Percentiles rank a stretch among this genome's conserved stretches.
These are phyloP conservation scores for Dothidotthia symphoricarpi DNA, from an alignment of 2,329 filamentous ascomycete genomes.

Conservation along the genomic window DNA sequence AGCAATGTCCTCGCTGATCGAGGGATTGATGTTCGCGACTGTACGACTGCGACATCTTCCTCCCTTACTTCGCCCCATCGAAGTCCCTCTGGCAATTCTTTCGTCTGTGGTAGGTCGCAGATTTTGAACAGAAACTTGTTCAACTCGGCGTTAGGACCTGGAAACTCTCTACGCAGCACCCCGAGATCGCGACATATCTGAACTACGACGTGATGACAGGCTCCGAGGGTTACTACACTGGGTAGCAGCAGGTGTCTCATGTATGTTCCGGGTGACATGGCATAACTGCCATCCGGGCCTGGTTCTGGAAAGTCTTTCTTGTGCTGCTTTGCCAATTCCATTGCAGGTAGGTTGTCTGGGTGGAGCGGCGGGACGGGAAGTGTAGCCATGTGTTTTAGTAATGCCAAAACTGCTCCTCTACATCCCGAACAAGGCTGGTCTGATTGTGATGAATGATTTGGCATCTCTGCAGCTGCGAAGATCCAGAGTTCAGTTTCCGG, in stretches of 20 bases:
- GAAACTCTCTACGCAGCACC: conserved; percentile 30
- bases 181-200: conserved; percentile 21
- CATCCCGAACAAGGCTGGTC: conserved; percentile 21
- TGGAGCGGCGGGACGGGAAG: conserved; percentile 29
- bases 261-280: conserved; percentile 21
- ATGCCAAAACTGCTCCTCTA: conserved; percentile 27
- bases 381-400: conserved; percentile 30
- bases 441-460: conserved; percentile 13
- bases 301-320: conserved; percentile 26
- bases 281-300: conserved; percentile 20
- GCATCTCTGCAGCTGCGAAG: conserved; percentile 45
- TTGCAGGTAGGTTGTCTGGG: conserved; percentile 21
- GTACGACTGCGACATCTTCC: conserved; percentile 58
- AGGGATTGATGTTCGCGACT: conserved; percentile 51
- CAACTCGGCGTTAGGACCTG: conserved; percentile 34
- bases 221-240: conserved; percentile 47
- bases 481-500: conserved; percentile 67
- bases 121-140: conserved; percentile 60
- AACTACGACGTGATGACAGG: conserved; percentile 39
- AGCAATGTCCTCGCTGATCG: conserved; percentile 51
- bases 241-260: conserved; percentile 34
- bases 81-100: conserved; percentile 50
- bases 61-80: conserved; percentile 54
- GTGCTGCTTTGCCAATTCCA: conserved; percentile 32
- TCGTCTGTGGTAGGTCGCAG: conserved; percentile 46